Evolutionary conservation across 768 basidiomycete genomes (phyloP).

Genomic region (Ramaria rubella): DNA sequence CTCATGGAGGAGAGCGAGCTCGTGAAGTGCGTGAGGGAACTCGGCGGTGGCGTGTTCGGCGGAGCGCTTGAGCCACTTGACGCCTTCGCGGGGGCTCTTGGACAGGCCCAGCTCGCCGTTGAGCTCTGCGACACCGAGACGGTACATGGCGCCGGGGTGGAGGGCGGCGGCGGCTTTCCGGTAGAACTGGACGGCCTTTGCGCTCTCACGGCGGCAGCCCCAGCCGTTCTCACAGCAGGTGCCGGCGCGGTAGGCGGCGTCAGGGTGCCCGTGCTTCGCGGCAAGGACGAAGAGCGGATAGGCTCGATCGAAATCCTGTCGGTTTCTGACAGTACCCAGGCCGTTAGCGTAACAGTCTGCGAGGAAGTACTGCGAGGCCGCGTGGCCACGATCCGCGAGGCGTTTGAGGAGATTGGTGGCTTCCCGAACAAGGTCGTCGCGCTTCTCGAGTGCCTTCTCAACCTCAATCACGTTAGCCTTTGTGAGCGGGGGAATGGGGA

Average conservation of each 20-base stretch:
- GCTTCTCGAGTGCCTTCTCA: constrained; percentile 72
- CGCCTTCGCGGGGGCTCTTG: constrained; percentile 89
- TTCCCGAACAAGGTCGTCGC: constrained; percentile 85
- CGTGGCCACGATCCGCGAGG: constrained; percentile 90
- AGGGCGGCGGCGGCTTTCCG: constrained; percentile 86
- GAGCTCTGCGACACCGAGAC: constrained; percentile 91
- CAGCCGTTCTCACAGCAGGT: constrained; percentile 99
- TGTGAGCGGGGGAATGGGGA: constrained; percentile 66
- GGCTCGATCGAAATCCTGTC: constrained; percentile 95
- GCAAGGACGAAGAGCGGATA: constrained; percentile 94
- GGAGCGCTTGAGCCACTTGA: constrained; percentile 97
- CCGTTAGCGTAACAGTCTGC: constrained; percentile 98
- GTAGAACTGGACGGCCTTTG: constrained; percentile 89
- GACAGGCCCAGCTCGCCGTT: constrained; percentile 89
- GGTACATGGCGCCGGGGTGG: constrained; percentile 94
- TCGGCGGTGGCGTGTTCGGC: constrained; percentile 92
- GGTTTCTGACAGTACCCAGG: constrained; percentile 84
- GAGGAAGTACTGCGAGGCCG: constrained; percentile 93
- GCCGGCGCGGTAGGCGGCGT: constrained; percentile 91
- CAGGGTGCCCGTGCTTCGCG: constrained; percentile 94
- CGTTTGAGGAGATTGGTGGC: constrained; percentile 82
- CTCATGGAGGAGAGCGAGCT: constrained; percentile 89
- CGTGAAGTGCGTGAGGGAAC: constrained; percentile 94
- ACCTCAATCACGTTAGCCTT: constrained; percentile 73
- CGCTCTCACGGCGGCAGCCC: constrained; percentile 90